phyloP scores from a whole-genome alignment of 169 alveolate genomes.

The Plasmodium billcollinsi region DNA sequence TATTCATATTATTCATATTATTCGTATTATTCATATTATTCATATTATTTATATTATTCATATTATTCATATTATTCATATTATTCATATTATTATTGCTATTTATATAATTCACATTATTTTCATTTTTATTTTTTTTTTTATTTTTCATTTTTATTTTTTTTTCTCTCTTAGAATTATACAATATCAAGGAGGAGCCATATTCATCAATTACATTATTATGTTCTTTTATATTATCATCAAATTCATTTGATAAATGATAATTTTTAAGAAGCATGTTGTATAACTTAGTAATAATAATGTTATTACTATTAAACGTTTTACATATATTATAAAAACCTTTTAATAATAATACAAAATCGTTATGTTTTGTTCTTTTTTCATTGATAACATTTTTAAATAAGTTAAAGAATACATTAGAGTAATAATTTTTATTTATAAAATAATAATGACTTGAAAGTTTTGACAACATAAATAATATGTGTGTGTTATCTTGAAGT shows the following conservation, averaged over 20 bases:
- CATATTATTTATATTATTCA: neutral
- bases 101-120: no score
- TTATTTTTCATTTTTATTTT: neutral
- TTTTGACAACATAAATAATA: slow-evolving; percentile 1
- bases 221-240: no score
- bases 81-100: neutral
- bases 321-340: slow-evolving; percentile 26
- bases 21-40: no score
- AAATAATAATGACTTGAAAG: neutral
- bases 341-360: slow-evolving; percentile 15
- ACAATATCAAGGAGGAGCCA: no score
- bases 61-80: no score
- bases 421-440: slow-evolving; percentile 10
- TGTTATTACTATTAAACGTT: neutral
- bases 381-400: neutral
- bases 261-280: neutral
- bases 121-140: neutral
- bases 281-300: neutral
- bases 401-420: slow-evolving; percentile 1
- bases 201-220: no score
- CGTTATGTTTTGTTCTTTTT: neutral
- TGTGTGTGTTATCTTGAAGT: neutral
- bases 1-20: no score
- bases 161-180: neutral
- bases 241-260: no score